Evolutionary conservation across 2,329 filamentous ascomycete species (phyloP), one percentile per base, ranked within the genome.

Genomic region (Beauveria pseudobassiana): DNA sequence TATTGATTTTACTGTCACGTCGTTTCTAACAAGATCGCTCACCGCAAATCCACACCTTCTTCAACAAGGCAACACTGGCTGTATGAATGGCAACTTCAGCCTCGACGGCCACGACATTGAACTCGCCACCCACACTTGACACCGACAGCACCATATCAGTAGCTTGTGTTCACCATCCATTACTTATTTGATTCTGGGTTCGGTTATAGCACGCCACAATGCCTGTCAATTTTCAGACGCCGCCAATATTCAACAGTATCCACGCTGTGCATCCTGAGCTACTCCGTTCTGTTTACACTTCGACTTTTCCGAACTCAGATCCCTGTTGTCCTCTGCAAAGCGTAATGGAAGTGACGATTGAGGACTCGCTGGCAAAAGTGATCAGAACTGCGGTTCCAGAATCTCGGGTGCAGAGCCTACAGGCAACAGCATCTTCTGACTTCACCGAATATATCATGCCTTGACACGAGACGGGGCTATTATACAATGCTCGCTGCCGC

Each of bases 401-500:
- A 57, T 65, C 69, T 42, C 69, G 67, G 26, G 67, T 79, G 60
- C 67, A 71, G 30, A 69, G 69, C 30, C 65, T 78, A 4, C 43
- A 43, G 12, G 53, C 68, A 18, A 65, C 77, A 28, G 72, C 73
- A 28, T 75, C 75, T 3, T 67, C 70, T 56, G 70, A 12, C 72
- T 75, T 9, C 75, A 79, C 62, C 73, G 75, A 59, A 69, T 75
- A 56, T 82, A 78, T 68, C 71, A 73, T 64, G 71, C 81, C 59
- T 71, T 69, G 40, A 69, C 78, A 49, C 76, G 75, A n/a, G 74
- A 79, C 59, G 74, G 73, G 8, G 73, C 73, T 18, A 69, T 66
- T 10, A 66, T 82, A 26, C 63, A 77, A 30, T 71, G 83, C 46
- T 74, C 76, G 42, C 66, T 81, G 4, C 70, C 78, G n/a, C 78